A percentile compares a stretch with the other conserved stretches of the same genome.
Evolutionary conservation across 208 protist genomes (phyloP).

Genomic region (Lotmaria passim): DNA sequence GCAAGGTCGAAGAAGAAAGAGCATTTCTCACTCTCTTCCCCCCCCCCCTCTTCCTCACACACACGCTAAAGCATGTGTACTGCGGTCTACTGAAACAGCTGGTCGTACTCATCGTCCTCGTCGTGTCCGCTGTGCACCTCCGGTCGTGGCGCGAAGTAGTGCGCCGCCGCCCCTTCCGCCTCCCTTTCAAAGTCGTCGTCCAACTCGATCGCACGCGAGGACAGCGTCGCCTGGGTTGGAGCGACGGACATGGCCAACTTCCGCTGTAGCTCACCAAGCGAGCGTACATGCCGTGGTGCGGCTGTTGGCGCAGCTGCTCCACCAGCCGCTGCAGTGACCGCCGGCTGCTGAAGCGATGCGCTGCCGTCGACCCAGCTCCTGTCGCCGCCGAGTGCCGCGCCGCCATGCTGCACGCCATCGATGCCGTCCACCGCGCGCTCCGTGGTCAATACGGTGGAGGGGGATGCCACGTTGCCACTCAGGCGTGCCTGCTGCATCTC

Average conservation of each 20-base stretch:
- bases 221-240: not conserved
- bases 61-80: no score
- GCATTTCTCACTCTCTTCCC: not conserved
- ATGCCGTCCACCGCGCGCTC: slow-evolving; percentile 11
- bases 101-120: slow-evolving; percentile 41
- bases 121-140: slow-evolving; percentile 33
- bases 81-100: slow-evolving; percentile 33
- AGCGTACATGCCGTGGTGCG: slow-evolving; percentile 24
- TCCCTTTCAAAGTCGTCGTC: slow-evolving; percentile 39
- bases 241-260: slow-evolving; percentile 19
- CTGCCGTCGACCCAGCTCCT: not conserved
- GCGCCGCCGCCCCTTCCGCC: slow-evolving; percentile 35
- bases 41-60: not conserved
- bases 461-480: not conserved
- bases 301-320: not conserved
- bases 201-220: slow-evolving; percentile 14
- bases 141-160: slow-evolving; percentile 51
- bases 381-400: not conserved
- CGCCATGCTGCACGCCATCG: slow-evolving; percentile 1
- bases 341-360: not conserved
- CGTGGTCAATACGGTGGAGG: not conserved
- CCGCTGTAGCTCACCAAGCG: slow-evolving; percentile 38
- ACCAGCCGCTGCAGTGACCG: not conserved
- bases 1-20: not conserved
- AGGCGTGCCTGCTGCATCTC: slow-evolving; percentile 23